These are phyloP conservation scores for Pyrenophora graminea DNA, from an alignment of 2,329 filamentous ascomycete species.

Conservation along the genomic window DNA sequence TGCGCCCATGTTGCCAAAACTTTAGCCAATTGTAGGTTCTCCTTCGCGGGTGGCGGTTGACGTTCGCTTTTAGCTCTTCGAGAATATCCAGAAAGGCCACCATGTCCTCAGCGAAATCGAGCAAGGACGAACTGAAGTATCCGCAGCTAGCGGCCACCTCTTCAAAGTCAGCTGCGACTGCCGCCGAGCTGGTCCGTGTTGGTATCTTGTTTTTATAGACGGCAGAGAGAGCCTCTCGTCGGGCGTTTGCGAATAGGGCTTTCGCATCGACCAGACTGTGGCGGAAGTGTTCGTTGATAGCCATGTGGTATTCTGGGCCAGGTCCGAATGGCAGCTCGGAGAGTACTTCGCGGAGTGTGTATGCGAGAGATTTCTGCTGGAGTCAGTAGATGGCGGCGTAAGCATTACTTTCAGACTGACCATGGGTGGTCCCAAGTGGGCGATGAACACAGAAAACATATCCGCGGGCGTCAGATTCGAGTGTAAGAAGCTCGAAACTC, in stretches of 20 bases:
- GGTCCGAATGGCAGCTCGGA: constrained; percentile 82
- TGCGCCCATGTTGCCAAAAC: constrained; percentile 64
- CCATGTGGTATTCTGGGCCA: constrained; percentile 68
- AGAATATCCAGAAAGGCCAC: constrained; percentile 79
- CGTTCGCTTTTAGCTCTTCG: constrained; percentile 78
- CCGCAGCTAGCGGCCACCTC: constrained; percentile 98
- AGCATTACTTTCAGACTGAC: constrained; percentile 37
- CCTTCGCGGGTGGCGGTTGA: constrained; percentile 63
- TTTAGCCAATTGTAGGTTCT: constrained; percentile 84
- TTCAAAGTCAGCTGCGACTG: constrained; percentile 89
- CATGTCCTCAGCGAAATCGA: constrained; percentile 90
- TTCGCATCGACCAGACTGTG: constrained; percentile 81
- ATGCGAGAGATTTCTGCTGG: constrained; percentile 78
- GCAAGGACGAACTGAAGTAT: constrained; percentile 90
- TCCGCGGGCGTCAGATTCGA: constrained; percentile 66
- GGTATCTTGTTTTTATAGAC: constrained; percentile 82
- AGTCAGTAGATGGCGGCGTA: constrained; percentile 21
- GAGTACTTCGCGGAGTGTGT: constrained; percentile 85
- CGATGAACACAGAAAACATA: constrained; percentile 90
- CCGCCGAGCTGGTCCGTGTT: constrained; percentile 68
- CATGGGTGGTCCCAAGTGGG: constrained; percentile 87
- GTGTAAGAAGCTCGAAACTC: constrained; percentile 33
- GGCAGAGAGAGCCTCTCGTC: constrained; percentile 74
- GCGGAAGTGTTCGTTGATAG: constrained; percentile 77
- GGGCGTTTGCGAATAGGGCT: constrained; percentile 74